These are phyloP conservation scores for Fusarium sp. DNA, from an alignment of 2,329 filamentous ascomycete genomes.

Conservation along the genomic window DNA sequence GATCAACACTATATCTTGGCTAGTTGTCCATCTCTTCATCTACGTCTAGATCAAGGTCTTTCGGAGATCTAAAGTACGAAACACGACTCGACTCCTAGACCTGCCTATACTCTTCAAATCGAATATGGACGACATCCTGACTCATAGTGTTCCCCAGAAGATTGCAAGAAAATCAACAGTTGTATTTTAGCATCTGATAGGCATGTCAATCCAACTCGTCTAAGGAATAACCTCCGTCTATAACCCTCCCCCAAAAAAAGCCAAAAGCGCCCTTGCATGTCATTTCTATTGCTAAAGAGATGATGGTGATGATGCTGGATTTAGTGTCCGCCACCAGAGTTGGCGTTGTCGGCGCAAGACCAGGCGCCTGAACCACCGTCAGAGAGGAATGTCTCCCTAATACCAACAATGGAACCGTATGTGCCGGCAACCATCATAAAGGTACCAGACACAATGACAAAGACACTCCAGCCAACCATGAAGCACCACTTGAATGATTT, in stretches of 20 bases:
- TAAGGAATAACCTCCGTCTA: not conserved
- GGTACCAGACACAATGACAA: conserved; percentile 29
- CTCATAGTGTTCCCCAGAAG: no score
- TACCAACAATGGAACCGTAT: conserved; percentile 53
- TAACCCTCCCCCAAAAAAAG: not conserved
- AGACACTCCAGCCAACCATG: conserved; percentile 23
- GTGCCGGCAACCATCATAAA: conserved; percentile 57
- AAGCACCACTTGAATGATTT: conserved; percentile 18
- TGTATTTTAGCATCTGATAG: not conserved
- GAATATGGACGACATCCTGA: no score
- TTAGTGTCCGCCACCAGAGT: conserved; percentile 33
- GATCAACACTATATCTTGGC: no score
- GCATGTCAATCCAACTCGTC: not conserved
- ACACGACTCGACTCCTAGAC: no score
- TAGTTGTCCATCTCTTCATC: no score
- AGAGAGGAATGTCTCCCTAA: conserved; percentile 47
- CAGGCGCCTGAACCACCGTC: conserved; percentile 51
- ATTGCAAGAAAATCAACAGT: not conserved
- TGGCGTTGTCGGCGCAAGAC: conserved; percentile 56
- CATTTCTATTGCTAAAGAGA: not conserved
- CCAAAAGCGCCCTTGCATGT: not conserved
- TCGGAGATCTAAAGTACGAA: no score
- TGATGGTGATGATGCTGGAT: no score
- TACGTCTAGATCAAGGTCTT: no score
- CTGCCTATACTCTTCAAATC: no score